A percentile compares a stretch with the other conserved stretches of the same genome.
These are phyloP conservation scores for Termitomyces sp. DNA, from an alignment of 768 basidiomycete species.

Conservation along the genomic window DNA sequence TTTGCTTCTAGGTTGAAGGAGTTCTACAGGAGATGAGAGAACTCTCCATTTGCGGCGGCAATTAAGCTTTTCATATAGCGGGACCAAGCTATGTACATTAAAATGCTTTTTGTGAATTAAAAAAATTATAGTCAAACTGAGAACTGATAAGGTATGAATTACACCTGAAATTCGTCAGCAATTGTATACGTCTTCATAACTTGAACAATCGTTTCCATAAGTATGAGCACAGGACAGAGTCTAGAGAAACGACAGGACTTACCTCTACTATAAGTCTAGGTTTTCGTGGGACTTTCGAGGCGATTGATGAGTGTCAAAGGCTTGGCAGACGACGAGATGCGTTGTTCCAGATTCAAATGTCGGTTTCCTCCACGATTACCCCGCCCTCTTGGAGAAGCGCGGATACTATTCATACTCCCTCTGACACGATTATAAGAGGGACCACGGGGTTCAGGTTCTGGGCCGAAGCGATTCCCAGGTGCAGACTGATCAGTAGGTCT, in stretches of 20 bases:
- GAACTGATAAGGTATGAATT: not conserved
- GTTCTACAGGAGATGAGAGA: slow-evolving; percentile 98
- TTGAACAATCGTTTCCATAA: not conserved
- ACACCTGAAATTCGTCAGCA: not conserved
- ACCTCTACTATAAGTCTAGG: not conserved
- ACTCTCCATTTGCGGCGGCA: slow-evolving; percentile 85
- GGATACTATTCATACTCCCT: not conserved
- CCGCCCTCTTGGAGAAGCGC: slow-evolving; percentile 10
- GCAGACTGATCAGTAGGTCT: not conserved
- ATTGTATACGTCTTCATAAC: not conserved
- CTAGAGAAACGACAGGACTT: not conserved
- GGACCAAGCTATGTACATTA: slow-evolving; percentile 1
- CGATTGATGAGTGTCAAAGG: slow-evolving; percentile 17
- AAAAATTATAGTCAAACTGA: not conserved
- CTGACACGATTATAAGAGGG: not conserved
- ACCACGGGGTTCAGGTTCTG: slow-evolving; percentile 1
- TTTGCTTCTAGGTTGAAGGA: slow-evolving; percentile 67
- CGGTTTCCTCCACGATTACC: slow-evolving; percentile 11
- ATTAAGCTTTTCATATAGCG: slow-evolving; percentile 7
- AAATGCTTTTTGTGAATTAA: not conserved
- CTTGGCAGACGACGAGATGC: slow-evolving; percentile 17
- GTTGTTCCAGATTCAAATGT: slow-evolving; percentile 17
- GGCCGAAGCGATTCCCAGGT: not conserved
- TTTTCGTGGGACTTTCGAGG: not conserved
- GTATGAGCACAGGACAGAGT: not conserved